Conservation (phyloP, 768 basidiomycete genomes). For the Gelatoporia subvermispora region DNA sequence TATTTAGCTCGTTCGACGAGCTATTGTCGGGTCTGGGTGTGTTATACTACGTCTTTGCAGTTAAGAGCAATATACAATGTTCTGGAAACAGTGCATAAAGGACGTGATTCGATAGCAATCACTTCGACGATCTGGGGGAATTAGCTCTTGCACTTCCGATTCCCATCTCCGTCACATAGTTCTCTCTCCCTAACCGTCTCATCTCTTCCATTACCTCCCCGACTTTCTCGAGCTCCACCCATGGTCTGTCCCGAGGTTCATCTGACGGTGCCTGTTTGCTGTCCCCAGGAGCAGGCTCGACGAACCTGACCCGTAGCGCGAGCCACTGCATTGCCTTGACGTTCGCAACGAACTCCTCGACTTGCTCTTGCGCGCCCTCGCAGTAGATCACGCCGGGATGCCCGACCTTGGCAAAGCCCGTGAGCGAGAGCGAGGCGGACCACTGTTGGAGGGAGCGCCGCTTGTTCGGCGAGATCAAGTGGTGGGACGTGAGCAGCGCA, state of each 20-base stretch:
- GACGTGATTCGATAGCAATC: neutral
- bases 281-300: conserved; percentile 37
- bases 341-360: conserved; percentile 61
- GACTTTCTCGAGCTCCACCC: conserved; percentile 67
- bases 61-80: neutral
- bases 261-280: neutral
- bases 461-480: conserved; percentile 61
- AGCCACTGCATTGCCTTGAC: conserved; percentile 80
- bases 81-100: neutral
- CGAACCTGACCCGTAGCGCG: conserved; percentile 57
- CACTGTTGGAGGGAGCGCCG: conserved; percentile 52
- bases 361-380: conserved; percentile 44
- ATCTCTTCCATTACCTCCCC: conserved; percentile 68
- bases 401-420: conserved; percentile 71
- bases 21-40: conserved; percentile 3
- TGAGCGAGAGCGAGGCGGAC: conserved; percentile 47
- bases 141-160: conserved; percentile 40
- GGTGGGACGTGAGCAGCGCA: conserved; percentile 69
- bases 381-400: conserved; percentile 75
- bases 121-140: neutral
- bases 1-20: conserved; percentile 1
- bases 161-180: conserved; percentile 57
- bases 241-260: conserved; percentile 27
- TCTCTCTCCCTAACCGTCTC: conserved; percentile 50
- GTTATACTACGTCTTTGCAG: neutral